Evolutionary conservation across 805 yeast species (phyloP), one percentile per base, ranked within the genome.

Genomic region (Ogataea zsoltii): DNA sequence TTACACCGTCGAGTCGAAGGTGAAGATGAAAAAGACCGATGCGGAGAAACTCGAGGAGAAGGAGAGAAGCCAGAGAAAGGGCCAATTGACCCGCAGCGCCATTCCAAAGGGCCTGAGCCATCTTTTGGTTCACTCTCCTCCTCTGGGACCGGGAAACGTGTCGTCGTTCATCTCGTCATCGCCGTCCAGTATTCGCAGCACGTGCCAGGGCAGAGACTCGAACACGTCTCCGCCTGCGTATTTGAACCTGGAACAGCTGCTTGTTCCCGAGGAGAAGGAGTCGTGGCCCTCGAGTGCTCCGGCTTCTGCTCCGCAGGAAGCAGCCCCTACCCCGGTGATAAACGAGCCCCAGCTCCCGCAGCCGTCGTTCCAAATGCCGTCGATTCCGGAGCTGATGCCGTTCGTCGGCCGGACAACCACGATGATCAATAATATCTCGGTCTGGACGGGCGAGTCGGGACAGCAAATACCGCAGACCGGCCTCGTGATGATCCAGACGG

Each of bases 361-460:
- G n/a, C 39, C 29, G 13, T 33, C 37, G 36, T 15, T 37, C 4
- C 44, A 28, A 14, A 38, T 44, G 1, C 45, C 52, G 11, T 41
- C 42, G 21, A 50, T 60, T 4, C 65, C 67, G 6, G 67, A 65
- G 31, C 50, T 61, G 25, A 48, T 64, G 33, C 69, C 69, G 21
- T 66, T 68, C 51, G 68, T 62, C 25, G 77, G 75, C 12, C 71
- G 82, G 19, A 76, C 83, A 1, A 79, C 77, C 33, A 74, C 74
- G 26, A 80, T 80, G 85, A 80, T 80, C 54, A 78, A 70, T 55
- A 78, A 79, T 53, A 80, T 80, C 30, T 77, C 82, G 0, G 75
- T 74, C 1, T 80, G 85, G 85, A 79, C 83, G 0, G 78, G 75
- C 15, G 74, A 71, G 47, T 63, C 69, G 28, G 75, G 74, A 29